These are phyloP conservation scores for Arxiozyma slooffiae DNA, from an alignment of 1,139 yeast species.

Conservation along the genomic window DNA sequence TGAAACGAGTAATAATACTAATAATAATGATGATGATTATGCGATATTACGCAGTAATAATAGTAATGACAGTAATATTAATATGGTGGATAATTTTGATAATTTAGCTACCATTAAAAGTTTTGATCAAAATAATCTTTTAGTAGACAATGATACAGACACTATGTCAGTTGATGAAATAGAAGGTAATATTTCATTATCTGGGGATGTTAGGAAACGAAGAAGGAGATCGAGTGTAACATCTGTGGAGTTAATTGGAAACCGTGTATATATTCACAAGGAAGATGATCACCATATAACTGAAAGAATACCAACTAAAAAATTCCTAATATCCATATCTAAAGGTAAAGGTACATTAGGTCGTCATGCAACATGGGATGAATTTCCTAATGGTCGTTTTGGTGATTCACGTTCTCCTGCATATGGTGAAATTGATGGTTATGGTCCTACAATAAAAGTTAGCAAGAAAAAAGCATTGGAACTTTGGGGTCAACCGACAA, in stretches of 20 bases:
- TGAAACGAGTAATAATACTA: slow-evolving; percentile 21
- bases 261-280: slow-evolving; percentile 7
- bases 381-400: slow-evolving; percentile 93
- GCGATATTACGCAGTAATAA: too few species aligned
- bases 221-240: slow-evolving; percentile 27
- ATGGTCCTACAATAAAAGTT: slow-evolving; percentile 82
- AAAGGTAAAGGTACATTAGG: slow-evolving; percentile 80
- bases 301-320: slow-evolving; percentile 34
- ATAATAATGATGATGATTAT: too few species aligned
- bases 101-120: slow-evolving; percentile 1
- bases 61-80: too few species aligned
- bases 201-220: slow-evolving; percentile 16
- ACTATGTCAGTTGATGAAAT: slow-evolving; percentile 15
- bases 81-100: slow-evolving; percentile 22
- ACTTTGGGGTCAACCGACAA: slow-evolving; percentile 76
- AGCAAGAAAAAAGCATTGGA: slow-evolving; percentile 59
- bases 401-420: slow-evolving; percentile 97
- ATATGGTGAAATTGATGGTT: slow-evolving; percentile 95
- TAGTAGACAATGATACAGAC: slow-evolving; percentile 19
- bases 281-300: neutral
- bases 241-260: slow-evolving; percentile 17
- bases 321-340: slow-evolving; percentile 62
- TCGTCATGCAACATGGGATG: slow-evolving; percentile 96
- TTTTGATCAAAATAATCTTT: slow-evolving; percentile 11
- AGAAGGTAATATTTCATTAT: slow-evolving; percentile 7